Evolutionary conservation across 2,329 filamentous ascomycete species (phyloP).

Genomic region (Diaporthe australafricana): DNA sequence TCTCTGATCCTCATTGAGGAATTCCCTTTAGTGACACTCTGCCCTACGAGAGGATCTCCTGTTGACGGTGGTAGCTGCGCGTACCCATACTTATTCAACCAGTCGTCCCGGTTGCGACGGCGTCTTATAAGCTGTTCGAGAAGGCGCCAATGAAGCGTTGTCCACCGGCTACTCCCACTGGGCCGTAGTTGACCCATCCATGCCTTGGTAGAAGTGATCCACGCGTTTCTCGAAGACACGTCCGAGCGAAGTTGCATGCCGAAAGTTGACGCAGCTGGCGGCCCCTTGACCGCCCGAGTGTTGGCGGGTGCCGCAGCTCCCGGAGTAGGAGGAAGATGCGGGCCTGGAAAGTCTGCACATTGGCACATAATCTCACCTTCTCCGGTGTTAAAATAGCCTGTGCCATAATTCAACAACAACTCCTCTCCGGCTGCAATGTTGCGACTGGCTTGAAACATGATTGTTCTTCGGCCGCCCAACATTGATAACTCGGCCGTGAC

Average conservation of each 20-base stretch:
- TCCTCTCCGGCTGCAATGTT: neutral
- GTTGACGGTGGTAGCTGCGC: neutral
- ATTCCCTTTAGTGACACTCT: neutral
- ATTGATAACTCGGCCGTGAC: neutral
- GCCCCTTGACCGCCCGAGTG: too few species aligned
- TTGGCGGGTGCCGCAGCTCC: neutral
- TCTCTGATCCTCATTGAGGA: neutral
- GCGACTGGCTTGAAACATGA: neutral
- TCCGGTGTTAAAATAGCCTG: neutral
- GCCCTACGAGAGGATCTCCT: neutral
- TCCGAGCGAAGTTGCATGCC: too few species aligned
- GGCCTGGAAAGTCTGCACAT: neutral
- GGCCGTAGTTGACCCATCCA: neutral
- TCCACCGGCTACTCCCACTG: neutral
- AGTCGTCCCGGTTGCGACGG: neutral
- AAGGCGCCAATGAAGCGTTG: neutral
- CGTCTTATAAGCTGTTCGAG: neutral
- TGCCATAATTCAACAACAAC: conserved; percentile 10
- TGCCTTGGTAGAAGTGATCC: neutral
- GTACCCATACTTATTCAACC: neutral
- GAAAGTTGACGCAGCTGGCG: neutral
- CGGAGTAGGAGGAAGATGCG: neutral
- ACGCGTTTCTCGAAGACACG: neutral
- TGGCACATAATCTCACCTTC: neutral
- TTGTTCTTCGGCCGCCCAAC: neutral